phyloP scores from a whole-genome alignment of 176 grass and related monocot genomes.

The Triticum timopheevii region DNA sequence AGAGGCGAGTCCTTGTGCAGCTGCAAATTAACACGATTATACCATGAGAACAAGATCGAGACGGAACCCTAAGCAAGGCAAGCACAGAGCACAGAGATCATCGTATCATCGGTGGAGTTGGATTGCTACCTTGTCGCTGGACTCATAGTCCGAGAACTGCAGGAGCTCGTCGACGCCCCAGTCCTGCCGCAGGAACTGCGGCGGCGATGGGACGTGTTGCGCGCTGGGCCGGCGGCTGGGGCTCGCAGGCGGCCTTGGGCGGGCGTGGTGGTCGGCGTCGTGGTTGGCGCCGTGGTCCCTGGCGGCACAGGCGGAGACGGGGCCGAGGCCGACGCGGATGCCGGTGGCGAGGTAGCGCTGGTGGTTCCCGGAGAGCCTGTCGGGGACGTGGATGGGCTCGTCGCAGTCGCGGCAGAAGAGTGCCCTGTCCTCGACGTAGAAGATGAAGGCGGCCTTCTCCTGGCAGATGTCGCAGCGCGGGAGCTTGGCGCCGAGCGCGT shows the following conservation, averaged over 20 bases:
- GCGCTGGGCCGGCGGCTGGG: background rate
- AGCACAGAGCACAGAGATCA: background rate
- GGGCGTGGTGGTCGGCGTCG: conserved; percentile 40
- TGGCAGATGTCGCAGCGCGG: conserved; percentile 85
- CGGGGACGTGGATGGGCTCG: conserved; percentile 84
- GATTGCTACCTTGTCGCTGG: conserved; percentile 61
- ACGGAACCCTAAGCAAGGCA: background rate
- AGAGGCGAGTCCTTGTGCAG: conserved; percentile 63
- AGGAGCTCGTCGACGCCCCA: conserved; percentile 93
- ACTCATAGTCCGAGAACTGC: conserved; percentile 78
- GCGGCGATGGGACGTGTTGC: conserved; percentile 41
- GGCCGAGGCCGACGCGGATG: conserved; percentile 68
- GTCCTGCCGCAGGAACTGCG: conserved; percentile 49
- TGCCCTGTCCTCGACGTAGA: conserved; percentile 96
- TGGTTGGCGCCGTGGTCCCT: background rate
- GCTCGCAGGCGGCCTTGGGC: conserved; percentile 36
- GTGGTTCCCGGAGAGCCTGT: conserved; percentile 90
- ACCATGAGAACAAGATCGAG: conserved; percentile 14
- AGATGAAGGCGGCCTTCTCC: conserved; percentile 98
- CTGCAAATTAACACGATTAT: conserved; percentile 18
- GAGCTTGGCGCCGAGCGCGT: conserved; percentile 55
- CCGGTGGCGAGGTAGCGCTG: conserved; percentile 94
- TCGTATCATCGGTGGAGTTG: background rate
- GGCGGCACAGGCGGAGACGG: conserved; percentile 22
- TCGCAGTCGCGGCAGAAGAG: conserved; percentile 98